These are phyloP conservation scores for Phalaenopsis aphrodite DNA, from an alignment of 106 monocot species.

Conservation along the genomic window DNA sequence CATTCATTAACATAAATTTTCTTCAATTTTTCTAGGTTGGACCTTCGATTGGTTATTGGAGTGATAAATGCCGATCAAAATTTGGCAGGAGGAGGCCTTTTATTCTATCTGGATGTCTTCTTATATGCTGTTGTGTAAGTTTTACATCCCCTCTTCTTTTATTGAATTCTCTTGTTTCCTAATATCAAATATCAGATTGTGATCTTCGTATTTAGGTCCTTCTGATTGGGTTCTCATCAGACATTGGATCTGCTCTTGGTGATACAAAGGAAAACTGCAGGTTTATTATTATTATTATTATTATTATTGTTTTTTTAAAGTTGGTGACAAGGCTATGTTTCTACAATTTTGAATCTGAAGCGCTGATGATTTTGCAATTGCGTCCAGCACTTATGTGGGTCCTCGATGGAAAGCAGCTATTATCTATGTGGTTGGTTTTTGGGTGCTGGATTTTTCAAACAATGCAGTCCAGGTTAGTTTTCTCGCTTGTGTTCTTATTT, in stretches of 20 bases:
- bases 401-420: slow-evolving; percentile 50
- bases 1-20: neutral
- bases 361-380: neutral
- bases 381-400: slow-evolving; percentile 34
- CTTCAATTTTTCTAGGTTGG: slow-evolving; percentile 41
- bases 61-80: slow-evolving; percentile 57
- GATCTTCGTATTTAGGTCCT: slow-evolving; percentile 32
- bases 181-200: neutral
- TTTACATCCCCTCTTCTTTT: neutral
- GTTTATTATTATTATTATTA: slow-evolving; percentile 12
- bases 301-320: too few species aligned
- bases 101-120: slow-evolving; percentile 53
- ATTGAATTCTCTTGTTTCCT: neutral
- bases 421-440: slow-evolving; percentile 59
- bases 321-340: neutral
- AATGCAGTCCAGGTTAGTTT: slow-evolving; percentile 54
- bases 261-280: slow-evolving; percentile 83
- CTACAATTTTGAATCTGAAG: slow-evolving; percentile 1
- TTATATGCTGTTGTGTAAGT: slow-evolving; percentile 70
- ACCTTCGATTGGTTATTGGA: slow-evolving; percentile 72
- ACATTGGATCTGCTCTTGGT: slow-evolving; percentile 63
- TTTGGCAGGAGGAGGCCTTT: slow-evolving; percentile 77
- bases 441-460: slow-evolving; percentile 68
- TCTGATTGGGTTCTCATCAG: slow-evolving; percentile 74
- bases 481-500: neutral